These are phyloP conservation scores for Cordyceps sp. DNA, from an alignment of 2,329 filamentous ascomycete genomes.

Conservation along the genomic window DNA sequence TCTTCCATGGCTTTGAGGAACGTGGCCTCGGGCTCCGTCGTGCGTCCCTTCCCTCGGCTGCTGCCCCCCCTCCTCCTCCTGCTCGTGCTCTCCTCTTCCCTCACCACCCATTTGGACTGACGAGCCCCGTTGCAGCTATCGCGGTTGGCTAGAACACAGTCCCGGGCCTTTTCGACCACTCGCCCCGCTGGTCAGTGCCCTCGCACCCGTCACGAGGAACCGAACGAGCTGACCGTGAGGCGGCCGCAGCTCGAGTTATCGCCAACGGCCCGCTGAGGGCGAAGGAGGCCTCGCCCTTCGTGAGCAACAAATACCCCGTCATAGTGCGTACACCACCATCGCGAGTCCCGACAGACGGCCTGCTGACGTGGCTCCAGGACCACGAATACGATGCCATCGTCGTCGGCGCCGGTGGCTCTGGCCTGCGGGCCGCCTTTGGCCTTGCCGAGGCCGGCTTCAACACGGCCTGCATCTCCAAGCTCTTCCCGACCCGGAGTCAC, in stretches of 20 bases:
- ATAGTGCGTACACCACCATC: constrained; percentile 44
- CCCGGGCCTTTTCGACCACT: constrained; percentile 75
- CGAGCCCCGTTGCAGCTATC: constrained; percentile 35
- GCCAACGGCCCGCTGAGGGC: constrained; percentile 74
- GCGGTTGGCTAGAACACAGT: constrained; percentile 43
- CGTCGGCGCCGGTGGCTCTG: constrained; percentile 68
- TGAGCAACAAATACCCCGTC: constrained; percentile 84
- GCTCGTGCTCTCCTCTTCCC: background rate
- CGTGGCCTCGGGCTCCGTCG: constrained; percentile 37
- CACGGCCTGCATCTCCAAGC: constrained; percentile 74
- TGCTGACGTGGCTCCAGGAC: constrained; percentile 38
- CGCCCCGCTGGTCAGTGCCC: constrained; percentile 51
- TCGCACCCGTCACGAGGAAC: background rate
- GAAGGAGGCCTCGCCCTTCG: constrained; percentile 78
- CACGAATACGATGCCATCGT: constrained; percentile 98
- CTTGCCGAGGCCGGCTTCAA: constrained; percentile 81
- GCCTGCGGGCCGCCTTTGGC: constrained; percentile 70
- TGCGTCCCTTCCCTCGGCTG: constrained; percentile 25
- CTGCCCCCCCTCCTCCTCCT: background rate
- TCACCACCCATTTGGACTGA: too few species aligned
- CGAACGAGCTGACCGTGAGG: background rate
- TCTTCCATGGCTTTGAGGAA: constrained; percentile 49
- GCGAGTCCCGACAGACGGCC: constrained; percentile 47
- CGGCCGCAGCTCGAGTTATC: constrained; percentile 57
- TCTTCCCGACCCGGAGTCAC: constrained; percentile 74